Percentiles rank a stretch among this genome's conserved stretches.
phyloP scores from a whole-genome alignment of 495 filamentous ascomycete species.

The Tuber magnatum region DNA sequence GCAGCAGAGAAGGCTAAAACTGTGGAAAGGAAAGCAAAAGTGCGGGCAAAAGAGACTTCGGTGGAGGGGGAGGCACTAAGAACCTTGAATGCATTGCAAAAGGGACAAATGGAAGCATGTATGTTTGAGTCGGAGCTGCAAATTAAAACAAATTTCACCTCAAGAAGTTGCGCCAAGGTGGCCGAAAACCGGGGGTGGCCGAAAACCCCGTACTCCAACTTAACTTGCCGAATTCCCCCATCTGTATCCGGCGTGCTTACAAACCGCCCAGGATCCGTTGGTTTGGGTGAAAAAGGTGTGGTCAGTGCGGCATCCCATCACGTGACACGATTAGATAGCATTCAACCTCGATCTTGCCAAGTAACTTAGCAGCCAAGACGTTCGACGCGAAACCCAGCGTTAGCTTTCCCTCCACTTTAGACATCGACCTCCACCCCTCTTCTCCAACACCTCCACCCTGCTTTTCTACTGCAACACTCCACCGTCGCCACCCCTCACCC shows the following conservation, averaged over 20 bases:
- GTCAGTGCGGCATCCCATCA: background rate
- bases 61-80: no score
- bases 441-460: background rate
- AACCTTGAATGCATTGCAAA: no score
- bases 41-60: no score
- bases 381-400: background rate
- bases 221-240: background rate
- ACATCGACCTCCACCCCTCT: background rate
- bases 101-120: no score
- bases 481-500: background rate
- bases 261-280: background rate
- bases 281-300: background rate
- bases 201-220: background rate
- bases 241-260: background rate
- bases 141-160: no score
- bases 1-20: no score
- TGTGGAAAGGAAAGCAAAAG: no score
- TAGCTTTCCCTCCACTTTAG: background rate
- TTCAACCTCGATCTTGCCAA: background rate
- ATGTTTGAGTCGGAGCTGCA: no score
- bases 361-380: background rate
- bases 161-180: no score
- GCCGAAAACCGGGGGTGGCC: no score
- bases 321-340: background rate
- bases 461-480: background rate